Evolutionary conservation across 371 early-diverging fungal genomes (phyloP).

Genomic region (Lichtheimia hyalospora): DNA sequence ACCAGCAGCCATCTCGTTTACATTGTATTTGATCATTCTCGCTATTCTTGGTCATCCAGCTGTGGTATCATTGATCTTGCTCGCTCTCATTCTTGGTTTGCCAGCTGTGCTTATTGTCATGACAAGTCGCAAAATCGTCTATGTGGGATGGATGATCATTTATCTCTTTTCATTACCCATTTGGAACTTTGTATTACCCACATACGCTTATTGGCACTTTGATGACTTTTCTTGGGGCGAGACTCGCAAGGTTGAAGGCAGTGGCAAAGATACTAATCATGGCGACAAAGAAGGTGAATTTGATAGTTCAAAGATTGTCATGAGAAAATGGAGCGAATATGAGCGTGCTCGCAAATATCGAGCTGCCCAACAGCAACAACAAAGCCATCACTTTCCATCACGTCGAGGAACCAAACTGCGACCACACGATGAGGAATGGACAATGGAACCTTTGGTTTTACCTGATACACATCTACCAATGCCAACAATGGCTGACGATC

Average conservation of each 20-base stretch:
- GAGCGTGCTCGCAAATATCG: slow-evolving; percentile 54
- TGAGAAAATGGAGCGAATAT: slow-evolving; percentile 72
- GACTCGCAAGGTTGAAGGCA: slow-evolving; percentile 91
- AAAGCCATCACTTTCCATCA: background rate
- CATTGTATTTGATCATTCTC: slow-evolving; percentile 51
- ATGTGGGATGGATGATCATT: slow-evolving; percentile 95
- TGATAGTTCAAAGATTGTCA: slow-evolving; percentile 62
- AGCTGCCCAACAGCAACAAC: slow-evolving; percentile 2
- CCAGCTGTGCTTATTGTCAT: slow-evolving; percentile 88
- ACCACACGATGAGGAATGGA: slow-evolving; percentile 1
- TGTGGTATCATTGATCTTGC: slow-evolving; percentile 69
- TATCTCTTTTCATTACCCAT: slow-evolving; percentile 92
- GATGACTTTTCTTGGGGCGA: slow-evolving; percentile 99
- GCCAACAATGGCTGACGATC: slow-evolving; percentile 1
- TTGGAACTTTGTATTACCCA: slow-evolving; percentile 95
- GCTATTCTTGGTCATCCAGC: slow-evolving; percentile 60
- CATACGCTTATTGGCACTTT: slow-evolving; percentile 99
- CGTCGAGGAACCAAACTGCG: background rate
- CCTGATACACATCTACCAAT: slow-evolving; percentile 7
- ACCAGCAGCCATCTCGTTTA: slow-evolving; percentile 81
- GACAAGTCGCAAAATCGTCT: slow-evolving; percentile 86
- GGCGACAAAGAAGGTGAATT: slow-evolving; percentile 73
- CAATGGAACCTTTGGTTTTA: background rate
- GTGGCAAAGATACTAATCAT: slow-evolving; percentile 71
- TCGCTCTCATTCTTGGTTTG: slow-evolving; percentile 71